Percentiles rank a stretch among this genome's conserved stretches.
Evolutionary conservation across 2,329 filamentous ascomycete species (phyloP).

Genomic region (Herpotrichia juniperi): DNA sequence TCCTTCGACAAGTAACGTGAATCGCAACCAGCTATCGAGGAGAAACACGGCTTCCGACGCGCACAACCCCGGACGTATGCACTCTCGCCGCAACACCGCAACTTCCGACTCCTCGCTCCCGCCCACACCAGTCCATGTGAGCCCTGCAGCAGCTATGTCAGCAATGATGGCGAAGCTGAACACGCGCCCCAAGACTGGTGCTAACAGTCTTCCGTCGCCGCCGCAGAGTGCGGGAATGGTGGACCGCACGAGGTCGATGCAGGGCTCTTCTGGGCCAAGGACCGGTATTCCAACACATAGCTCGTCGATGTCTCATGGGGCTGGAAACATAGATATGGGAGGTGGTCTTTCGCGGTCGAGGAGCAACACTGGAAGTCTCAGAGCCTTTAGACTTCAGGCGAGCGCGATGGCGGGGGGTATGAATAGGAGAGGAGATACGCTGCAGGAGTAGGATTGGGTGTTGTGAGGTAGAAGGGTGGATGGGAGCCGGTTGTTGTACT

Average conservation of each 20-base stretch:
- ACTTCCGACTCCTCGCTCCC: constrained; percentile 10
- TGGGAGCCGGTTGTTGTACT: no score
- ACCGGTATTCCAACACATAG: not conserved
- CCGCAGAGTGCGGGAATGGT: constrained; percentile 12
- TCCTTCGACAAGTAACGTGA: constrained; percentile 11
- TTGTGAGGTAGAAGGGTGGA: no score
- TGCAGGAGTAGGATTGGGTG: not conserved
- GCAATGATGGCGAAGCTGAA: constrained; percentile 26
- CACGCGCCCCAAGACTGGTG: constrained; percentile 10
- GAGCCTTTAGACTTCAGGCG: constrained; percentile 26
- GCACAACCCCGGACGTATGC: not conserved
- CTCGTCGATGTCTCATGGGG: not conserved
- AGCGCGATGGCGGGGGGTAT: constrained; percentile 25
- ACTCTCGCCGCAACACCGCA: constrained; percentile 9
- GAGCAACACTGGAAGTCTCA: constrained; percentile 19
- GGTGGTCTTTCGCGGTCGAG: constrained; percentile 8
- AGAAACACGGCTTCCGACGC: constrained; percentile 4
- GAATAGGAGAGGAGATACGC: constrained; percentile 17
- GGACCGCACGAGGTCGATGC: constrained; percentile 18
- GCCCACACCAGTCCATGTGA: constrained; percentile 10
- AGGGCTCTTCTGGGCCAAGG: constrained; percentile 5
- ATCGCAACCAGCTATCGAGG: constrained; percentile 5
- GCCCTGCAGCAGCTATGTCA: constrained; percentile 22
- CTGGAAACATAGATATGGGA: not conserved
- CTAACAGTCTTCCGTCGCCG: constrained; percentile 8